phyloP scores from a whole-genome alignment of 176 grass and related monocot species.

The Bothriochloa decipiens region DNA sequence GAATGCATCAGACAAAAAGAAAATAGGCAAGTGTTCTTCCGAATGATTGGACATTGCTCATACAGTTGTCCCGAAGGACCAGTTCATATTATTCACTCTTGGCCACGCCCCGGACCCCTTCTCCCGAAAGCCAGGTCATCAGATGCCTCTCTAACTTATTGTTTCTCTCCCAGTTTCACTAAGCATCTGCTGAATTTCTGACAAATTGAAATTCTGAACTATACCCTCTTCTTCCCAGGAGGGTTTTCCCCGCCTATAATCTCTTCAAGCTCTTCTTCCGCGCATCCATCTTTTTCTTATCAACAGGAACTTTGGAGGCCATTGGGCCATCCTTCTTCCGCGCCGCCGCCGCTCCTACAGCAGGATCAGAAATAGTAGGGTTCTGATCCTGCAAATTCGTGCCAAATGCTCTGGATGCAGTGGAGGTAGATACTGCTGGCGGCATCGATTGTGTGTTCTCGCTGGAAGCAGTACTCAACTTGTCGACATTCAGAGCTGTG shows the following conservation, averaged over 20 bases:
- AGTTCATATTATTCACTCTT: constrained; percentile 24
- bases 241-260: constrained; percentile 37
- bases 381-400: constrained; percentile 66
- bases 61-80: constrained; percentile 16
- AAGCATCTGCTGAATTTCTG: background rate
- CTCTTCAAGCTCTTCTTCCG: constrained; percentile 96
- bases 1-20: background rate
- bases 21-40: constrained; percentile 1
- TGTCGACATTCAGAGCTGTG: constrained; percentile 62
- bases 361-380: constrained; percentile 33
- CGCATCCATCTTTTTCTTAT: constrained; percentile 86
- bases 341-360: constrained; percentile 38
- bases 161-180: background rate
- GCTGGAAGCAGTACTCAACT: constrained; percentile 38
- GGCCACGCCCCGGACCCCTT: background rate
- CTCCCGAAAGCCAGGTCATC: constrained; percentile 13
- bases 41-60: constrained; percentile 13
- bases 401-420: constrained; percentile 42
- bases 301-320: constrained; percentile 50
- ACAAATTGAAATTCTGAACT: background rate
- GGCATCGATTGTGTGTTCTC: constrained; percentile 46
- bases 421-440: constrained; percentile 40
- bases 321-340: constrained; percentile 55
- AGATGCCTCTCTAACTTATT: constrained; percentile 13
- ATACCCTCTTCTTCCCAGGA: background rate